phyloP scores from a whole-genome alignment of 2,329 filamentous ascomycete species.

The Hymenoscyphus infarciens region DNA sequence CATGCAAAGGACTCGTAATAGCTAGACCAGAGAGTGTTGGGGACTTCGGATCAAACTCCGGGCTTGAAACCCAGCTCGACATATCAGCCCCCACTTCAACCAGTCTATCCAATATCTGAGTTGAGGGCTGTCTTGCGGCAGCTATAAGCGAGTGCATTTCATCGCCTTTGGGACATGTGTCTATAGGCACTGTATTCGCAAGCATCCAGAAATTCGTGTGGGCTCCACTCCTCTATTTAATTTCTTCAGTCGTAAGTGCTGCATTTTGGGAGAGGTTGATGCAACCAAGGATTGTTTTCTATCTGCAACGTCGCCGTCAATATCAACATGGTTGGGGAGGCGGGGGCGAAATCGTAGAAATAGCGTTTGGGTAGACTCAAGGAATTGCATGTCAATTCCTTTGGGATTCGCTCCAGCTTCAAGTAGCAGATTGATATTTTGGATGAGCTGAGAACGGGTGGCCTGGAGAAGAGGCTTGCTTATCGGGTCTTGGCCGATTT shows the following conservation, averaged over 20 bases:
- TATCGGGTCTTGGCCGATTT: not conserved
- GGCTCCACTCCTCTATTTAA: not conserved
- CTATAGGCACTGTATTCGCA: not conserved
- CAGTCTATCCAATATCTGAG: not conserved
- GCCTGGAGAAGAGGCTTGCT: not conserved
- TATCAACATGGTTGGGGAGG: not conserved
- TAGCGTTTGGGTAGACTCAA: not conserved
- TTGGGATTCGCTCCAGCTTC: not conserved
- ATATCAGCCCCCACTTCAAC: not conserved
- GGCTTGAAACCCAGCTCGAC: not conserved
- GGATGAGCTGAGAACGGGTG: not conserved
- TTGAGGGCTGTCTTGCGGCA: not conserved
- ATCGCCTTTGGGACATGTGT: not conserved
- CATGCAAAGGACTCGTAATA: not conserved
- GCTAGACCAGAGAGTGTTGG: not conserved
- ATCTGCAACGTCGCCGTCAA: not conserved
- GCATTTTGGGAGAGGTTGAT: not conserved
- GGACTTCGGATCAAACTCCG: not conserved
- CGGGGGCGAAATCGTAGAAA: not conserved
- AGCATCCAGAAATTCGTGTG: not conserved
- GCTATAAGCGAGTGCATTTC: not conserved
- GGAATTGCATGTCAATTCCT: not conserved
- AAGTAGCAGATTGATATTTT: not conserved
- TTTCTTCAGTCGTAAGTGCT: not conserved
- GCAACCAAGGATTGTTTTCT: not conserved